A percentile compares a stretch with the other conserved stretches of the same genome.
These are phyloP conservation scores for Phaeosphaeria sp. DNA, from an alignment of 2,329 filamentous ascomycete genomes.

Conservation along the genomic window DNA sequence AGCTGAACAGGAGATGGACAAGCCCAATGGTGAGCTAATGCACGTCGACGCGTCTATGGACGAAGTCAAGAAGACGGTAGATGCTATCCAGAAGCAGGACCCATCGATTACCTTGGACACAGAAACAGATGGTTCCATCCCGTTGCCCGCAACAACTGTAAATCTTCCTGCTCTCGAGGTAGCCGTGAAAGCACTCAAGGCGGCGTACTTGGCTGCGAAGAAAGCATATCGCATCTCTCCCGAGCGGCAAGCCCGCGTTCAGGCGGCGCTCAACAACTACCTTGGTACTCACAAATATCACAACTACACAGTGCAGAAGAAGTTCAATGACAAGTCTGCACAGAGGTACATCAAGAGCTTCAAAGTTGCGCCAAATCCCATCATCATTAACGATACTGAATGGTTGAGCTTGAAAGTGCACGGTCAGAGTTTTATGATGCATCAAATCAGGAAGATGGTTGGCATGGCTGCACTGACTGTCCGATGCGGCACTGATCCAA, in stretches of 20 bases:
- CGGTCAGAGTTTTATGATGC: constrained; percentile 99
- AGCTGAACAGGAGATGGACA: constrained; percentile 15
- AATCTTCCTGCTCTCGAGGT: constrained; percentile 47
- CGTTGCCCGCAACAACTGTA: constrained; percentile 30
- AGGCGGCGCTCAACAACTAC: constrained; percentile 76
- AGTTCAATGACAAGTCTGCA: constrained; percentile 78
- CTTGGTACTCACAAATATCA: constrained; percentile 90
- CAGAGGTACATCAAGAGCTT: constrained; percentile 95
- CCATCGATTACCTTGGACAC: constrained; percentile 31
- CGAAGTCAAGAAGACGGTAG: constrained; percentile 33
- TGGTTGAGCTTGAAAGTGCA: constrained; percentile 97
- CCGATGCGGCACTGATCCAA: constrained; percentile 77
- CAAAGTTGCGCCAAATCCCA: constrained; percentile 66
- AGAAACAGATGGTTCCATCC: constrained; percentile 37
- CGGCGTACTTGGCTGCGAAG: constrained; percentile 82
- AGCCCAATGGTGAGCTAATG: constrained; percentile 11
- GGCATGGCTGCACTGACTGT: constrained; percentile 86
- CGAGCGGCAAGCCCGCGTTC: constrained; percentile 74
- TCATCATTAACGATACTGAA: constrained; percentile 89
- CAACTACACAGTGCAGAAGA: constrained; percentile 96
- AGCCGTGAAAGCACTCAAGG: constrained; percentile 67
- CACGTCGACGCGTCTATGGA: constrained; percentile 10
- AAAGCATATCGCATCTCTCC: constrained; percentile 81
- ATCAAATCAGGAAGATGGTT: constrained; percentile 99
- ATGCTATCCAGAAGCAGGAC: constrained; percentile 33